These are phyloP conservation scores for Carex cristatella DNA, from an alignment of 176 grass and related monocot genomes.

Conservation along the genomic window DNA sequence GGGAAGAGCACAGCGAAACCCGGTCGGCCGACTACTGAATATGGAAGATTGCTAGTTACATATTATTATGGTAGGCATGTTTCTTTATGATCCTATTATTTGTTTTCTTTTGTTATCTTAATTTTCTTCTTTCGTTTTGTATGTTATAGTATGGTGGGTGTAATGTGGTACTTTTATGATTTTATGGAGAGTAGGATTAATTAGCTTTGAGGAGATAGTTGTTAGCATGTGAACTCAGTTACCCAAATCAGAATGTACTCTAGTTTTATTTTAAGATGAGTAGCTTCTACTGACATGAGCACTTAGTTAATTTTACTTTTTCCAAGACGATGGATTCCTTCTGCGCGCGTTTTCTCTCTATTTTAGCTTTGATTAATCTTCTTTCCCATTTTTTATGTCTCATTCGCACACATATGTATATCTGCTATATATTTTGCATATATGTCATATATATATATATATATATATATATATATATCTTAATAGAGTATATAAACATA, in stretches of 20 bases:
- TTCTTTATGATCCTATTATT: constrained; percentile 22
- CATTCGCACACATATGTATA: neutral
- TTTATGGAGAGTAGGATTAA: constrained; percentile 17
- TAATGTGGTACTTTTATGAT: constrained; percentile 14
- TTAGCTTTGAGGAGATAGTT: constrained; percentile 5
- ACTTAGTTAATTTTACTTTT: neutral
- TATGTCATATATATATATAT: neutral
- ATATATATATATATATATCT: neutral
- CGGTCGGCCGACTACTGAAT: neutral
- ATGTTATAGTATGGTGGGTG: neutral
- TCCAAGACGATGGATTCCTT: neutral
- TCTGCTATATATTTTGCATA: neutral
- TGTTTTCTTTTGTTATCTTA: constrained; percentile 16
- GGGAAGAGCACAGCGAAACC: constrained; percentile 32
- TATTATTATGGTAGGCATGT: constrained; percentile 27
- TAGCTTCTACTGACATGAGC: constrained; percentile 14
- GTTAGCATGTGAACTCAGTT: constrained; percentile 16
- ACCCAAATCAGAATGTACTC: constrained; percentile 7
- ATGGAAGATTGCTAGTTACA: neutral
- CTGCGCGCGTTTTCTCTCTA: neutral
- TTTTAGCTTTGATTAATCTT: neutral
- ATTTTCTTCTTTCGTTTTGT: constrained; percentile 1
- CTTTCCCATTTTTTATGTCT: neutral
- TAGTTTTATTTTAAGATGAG: neutral
- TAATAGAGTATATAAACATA: too few species aligned